Base-by-base conservation (phyloP, 2,329 filamentous ascomycete genomes). In the Pezicula radicicola region DNA sequence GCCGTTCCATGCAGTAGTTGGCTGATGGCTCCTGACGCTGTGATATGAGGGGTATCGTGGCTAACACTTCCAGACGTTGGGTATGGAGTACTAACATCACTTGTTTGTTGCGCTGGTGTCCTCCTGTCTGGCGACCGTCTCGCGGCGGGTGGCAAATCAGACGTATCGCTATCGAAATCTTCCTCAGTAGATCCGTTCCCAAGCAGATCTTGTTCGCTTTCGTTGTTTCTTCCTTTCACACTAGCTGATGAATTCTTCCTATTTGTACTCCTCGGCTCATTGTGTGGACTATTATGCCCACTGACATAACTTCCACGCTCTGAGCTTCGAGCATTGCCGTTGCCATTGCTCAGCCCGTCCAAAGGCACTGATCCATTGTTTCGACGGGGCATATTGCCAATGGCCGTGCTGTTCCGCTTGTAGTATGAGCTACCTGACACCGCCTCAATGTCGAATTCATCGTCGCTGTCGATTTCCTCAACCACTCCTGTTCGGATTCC, bases 401-500 rank as follows among this genome's bases (percentile, higher is more conserved):
- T 83, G 13, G 81, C 90, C 21, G 79, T 82, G 47, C 88, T 60
- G 35, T 87, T 83, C 58, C 90, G 88, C 67, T 96, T 94, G 61
- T 88, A 86, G 63, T 92, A 95, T 10, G 61, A 64, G 27, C 57
- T 61, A 41, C 62, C 64, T 10, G 65, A 61, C 21, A 66, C 58
- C 18, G 63, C 61, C 55, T 68, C 94, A 55, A 97, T 99, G 67
- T 99, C 94, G 63, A 99, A 99, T 69, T 99, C 94, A 66, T 99
- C 94, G 66, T 99, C 94, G 42, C 91, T 96, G 67, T 99, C 94
- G 42, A 96, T 89, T 68, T 99, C 94, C 63, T 99, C 94, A 0
- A 97, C 89, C 0, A 99, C 93, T 1, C 94, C 94, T 0, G 93
- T 99, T 51, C 91, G 84, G 55, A 99, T 99, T n/a, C 91, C 89